A percentile compares a stretch with the other conserved stretches of the same genome.
Evolutionary conservation across 192 early-diverging fungal genomes (phyloP).

Genomic region (Endogone sp.): DNA sequence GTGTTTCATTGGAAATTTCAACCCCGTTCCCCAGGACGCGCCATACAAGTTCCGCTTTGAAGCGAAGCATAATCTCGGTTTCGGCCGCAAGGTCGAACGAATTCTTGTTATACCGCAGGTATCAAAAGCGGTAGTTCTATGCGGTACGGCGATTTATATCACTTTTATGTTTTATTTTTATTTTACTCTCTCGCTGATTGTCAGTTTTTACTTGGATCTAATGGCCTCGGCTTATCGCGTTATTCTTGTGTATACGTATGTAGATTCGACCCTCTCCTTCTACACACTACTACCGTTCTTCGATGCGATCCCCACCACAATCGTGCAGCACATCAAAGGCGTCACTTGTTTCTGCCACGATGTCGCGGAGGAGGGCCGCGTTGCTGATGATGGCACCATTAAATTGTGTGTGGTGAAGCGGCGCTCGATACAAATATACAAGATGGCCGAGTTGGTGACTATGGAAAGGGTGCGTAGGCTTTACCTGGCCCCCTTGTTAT

Average conservation of each 20-base stretch:
- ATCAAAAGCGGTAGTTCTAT: constrained; percentile 58
- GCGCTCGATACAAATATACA: constrained; percentile 41
- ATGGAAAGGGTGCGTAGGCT: constrained; percentile 35
- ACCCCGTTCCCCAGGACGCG: constrained; percentile 4
- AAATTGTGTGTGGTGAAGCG: constrained; percentile 47
- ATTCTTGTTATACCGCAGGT: constrained; percentile 63
- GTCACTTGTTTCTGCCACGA: constrained; percentile 59
- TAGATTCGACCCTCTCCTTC: constrained; percentile 66
- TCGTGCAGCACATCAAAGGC: constrained; percentile 46
- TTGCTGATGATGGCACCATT: constrained; percentile 45
- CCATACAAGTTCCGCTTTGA: constrained; percentile 26
- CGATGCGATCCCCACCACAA: constrained; percentile 29
- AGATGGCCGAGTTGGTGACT: constrained; percentile 30
- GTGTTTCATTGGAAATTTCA: neutral
- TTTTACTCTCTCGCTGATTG: neutral
- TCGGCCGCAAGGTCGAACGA: constrained; percentile 57
- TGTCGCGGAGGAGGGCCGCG: constrained; percentile 35
- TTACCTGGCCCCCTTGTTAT: neutral
- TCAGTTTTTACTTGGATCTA: neutral
- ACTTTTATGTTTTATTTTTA: neutral
- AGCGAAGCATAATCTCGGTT: constrained; percentile 47
- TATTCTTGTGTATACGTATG: neutral
- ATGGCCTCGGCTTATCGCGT: neutral
- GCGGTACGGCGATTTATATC: constrained; percentile 43
- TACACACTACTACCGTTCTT: constrained; percentile 50